These are phyloP conservation scores for Jaapia argillacea DNA, from an alignment of 768 basidiomycete genomes.

Conservation along the genomic window DNA sequence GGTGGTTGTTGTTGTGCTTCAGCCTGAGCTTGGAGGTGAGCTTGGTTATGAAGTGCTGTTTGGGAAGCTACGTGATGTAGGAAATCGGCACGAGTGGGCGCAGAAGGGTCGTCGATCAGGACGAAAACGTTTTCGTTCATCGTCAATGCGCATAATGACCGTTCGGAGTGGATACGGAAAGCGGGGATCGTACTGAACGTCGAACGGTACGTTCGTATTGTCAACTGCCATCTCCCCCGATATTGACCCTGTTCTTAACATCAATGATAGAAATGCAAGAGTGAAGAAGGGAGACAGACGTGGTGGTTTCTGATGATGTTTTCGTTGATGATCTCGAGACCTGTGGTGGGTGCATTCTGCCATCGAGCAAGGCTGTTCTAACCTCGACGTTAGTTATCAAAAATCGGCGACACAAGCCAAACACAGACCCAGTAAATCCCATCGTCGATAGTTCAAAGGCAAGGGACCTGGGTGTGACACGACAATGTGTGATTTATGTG, in stretches of 20 bases:
- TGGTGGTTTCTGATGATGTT: constrained; percentile 68
- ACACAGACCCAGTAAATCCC: not conserved
- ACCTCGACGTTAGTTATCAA: not conserved
- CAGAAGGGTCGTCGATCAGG: constrained; percentile 64
- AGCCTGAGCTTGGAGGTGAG: constrained; percentile 21
- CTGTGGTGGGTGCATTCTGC: constrained; percentile 72
- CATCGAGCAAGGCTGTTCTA: constrained; percentile 58
- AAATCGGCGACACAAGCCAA: not conserved
- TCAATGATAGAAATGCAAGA: constrained; percentile 11
- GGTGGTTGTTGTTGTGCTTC: constrained; percentile 40
- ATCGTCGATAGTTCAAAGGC: not conserved
- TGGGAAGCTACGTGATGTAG: constrained; percentile 18
- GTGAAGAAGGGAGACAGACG: constrained; percentile 26
- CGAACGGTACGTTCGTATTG: constrained; percentile 66
- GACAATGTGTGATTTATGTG: too few relatives aligned
- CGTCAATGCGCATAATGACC: constrained; percentile 66
- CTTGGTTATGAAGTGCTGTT: constrained; percentile 32
- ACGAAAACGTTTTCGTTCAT: constrained; percentile 80
- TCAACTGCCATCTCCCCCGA: constrained; percentile 61
- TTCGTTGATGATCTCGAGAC: constrained; percentile 55
- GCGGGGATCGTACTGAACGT: constrained; percentile 49
- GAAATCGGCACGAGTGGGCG: constrained; percentile 58
- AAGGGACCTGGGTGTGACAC: not conserved
- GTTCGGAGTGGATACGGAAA: constrained; percentile 41
- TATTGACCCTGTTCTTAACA: constrained; percentile 37